phyloP scores from a whole-genome alignment of 1,284 basidiomycete species.

The Puccinia triticina region DNA sequence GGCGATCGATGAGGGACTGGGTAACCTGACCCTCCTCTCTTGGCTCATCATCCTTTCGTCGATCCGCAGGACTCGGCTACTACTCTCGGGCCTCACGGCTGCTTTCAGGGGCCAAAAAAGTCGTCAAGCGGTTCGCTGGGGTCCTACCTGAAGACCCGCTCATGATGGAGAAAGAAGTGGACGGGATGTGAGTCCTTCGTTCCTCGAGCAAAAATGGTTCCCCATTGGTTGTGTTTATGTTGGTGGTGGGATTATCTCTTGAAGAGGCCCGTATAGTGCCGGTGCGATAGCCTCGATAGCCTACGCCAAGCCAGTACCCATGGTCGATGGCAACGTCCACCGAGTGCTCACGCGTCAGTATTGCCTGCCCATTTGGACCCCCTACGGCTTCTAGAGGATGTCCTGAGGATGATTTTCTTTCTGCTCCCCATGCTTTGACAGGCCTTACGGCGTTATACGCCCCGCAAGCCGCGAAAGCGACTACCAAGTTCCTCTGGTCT shows the following conservation, averaged over 20 bases:
- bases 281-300: conserved; percentile 89
- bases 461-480: conserved; percentile 74
- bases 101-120: conserved; percentile 75
- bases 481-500: conserved; percentile 79
- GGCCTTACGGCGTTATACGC: conserved; percentile 80
- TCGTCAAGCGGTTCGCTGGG: conserved; percentile 70
- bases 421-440: conserved; percentile 70
- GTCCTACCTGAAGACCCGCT: conserved; percentile 76
- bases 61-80: conserved; percentile 71
- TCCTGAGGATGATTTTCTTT: background rate
- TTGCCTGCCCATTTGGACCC: too few relatives aligned
- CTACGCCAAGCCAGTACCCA: conserved; percentile 78
- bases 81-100: conserved; percentile 83
- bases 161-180: conserved; percentile 79
- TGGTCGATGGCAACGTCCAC: conserved; percentile 86
- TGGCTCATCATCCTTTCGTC: background rate
- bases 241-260: background rate
- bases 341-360: conserved; percentile 53
- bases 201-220: background rate
- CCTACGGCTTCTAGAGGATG: background rate
- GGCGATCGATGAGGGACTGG: background rate
- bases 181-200: conserved; percentile 68
- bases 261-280: conserved; percentile 61
- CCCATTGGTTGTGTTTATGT: background rate
- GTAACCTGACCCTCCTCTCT: background rate